Base-by-base conservation (phyloP, 2,329 filamentous ascomycete species). In the Raffaelea ambrosiae region DNA sequence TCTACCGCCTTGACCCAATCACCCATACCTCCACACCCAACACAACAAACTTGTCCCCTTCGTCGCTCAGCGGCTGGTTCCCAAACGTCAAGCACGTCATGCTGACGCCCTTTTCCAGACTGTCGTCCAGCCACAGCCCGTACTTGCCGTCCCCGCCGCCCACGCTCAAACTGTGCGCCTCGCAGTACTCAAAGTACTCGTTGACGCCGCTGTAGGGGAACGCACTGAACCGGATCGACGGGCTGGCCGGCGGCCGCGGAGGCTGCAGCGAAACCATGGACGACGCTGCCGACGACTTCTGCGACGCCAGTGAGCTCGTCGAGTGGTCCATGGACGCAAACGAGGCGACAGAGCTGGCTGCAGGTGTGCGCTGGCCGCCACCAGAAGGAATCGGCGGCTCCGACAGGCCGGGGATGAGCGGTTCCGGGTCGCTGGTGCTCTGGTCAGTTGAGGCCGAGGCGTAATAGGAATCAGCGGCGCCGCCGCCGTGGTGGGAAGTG, bases 181-280 rank as follows among this genome's bases (percentile, higher is more conserved):
- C 89, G 66, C 91, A 97, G 59, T 94, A 86, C 56, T 97, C 93
- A 71, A 91, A 88, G 63, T 95, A 98, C 65, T 97, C 93, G 63
- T 98, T 97, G 38, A 95, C 79, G 5, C 93, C 93, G 48, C 86
- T 94, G 61, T 96, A 97, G 0, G 91, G 90, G 59, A 97, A 98
- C 0, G 91, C 91, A 67, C 95, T 96, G 76, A 98, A 98, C 19
- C 93, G 82, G 56, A 97, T 88, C 22, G 81, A 76, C 52, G 91
- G 26, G 4, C 81, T 78, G 4, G 81, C 80, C 22, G 73, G 76
- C 1, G 76, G 58, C 5, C 55, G 57, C 8, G 59, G 59, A 18
- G 53, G 33, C 40, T 51, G 51, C 14, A 47, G 50, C 22, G 40
- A 18, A 49, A 48, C 21, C 13, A 18, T 23, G 10, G 42, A 40